Evolutionary conservation across 2,329 filamentous ascomycete species (phyloP), one percentile per base, ranked within the genome.

Genomic region (Fusarium luffae): DNA sequence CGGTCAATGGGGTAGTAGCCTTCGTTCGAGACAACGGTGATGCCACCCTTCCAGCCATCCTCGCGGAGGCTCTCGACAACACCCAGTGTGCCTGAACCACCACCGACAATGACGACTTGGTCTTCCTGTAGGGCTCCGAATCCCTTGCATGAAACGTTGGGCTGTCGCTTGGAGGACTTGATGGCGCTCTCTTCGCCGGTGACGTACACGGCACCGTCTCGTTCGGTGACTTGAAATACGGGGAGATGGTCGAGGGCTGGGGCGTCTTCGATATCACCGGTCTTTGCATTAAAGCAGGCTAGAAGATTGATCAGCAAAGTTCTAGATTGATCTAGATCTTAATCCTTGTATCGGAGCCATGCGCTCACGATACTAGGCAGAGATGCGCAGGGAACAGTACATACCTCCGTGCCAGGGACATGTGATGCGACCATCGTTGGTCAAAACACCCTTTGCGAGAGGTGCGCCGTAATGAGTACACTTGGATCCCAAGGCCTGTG

Each of bases 391-490:
- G 27, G 7, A n/a, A 32, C 16, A n/a, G 51, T 25, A 79, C 85
- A 70, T 78, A 96, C 93, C 93, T 83, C 95, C 95, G 79, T 98
- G 95, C 96, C 96, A 98, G 5, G 95, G 94, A 79, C 96, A 99
- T 9, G 93, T 97, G 67, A 99, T 81, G 52, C 93, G 87, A 7
- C 96, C 96, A 72, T 92, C 90, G 4, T 89, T 88, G 10, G 93
- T 93, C 68, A 99, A 82, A 10, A 98, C 90, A 56, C 96, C 96
- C 72, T 95, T 93, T 55, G 90, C 89, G 70, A 99, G 82, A 16
- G 96, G 96, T 42, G 95, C 96, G 34, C 96, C 95, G 78, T 97
- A 98, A 82, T 98, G 95, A 12, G 89, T 92, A 79, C 96, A 99
- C 72, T 91, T 96, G 41, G 93, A 84, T 37, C 92, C 94, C 37